Conservation (phyloP, 768 basidiomycete genomes). For the Termitomyces sp. region DNA sequence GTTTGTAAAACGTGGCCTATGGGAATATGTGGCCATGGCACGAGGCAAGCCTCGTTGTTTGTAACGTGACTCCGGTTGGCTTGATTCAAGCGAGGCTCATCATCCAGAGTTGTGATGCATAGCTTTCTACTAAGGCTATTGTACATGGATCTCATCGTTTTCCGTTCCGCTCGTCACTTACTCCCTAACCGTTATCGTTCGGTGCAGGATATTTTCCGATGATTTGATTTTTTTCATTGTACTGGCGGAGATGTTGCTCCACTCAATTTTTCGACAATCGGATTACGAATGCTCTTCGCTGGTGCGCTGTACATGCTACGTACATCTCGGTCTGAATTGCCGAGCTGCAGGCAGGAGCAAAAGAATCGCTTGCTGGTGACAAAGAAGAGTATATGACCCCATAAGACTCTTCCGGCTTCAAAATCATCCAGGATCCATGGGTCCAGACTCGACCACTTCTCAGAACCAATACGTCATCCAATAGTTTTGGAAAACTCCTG, state of each 20-base stretch:
- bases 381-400: neutral
- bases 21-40: neutral
- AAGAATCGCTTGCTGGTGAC: neutral
- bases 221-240: neutral
- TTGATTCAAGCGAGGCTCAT: neutral
- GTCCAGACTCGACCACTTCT: neutral
- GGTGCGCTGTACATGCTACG: neutral
- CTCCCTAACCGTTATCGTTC: neutral
- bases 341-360: no score
- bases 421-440: neutral
- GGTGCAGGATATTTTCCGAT: constrained; percentile 8
- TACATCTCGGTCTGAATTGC: neutral
- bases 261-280: neutral
- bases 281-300: neutral
- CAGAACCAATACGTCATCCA: neutral
- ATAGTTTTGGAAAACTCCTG: neutral
- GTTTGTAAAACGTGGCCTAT: neutral
- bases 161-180: neutral
- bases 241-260: neutral
- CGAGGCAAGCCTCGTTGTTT: constrained; percentile 15
- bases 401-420: neutral
- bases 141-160: neutral
- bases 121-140: constrained; percentile 5
- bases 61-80: constrained; percentile 9
- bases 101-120: neutral